Conservation (phyloP, 2,329 filamentous ascomycete species). For the Trichoderma breve region DNA sequence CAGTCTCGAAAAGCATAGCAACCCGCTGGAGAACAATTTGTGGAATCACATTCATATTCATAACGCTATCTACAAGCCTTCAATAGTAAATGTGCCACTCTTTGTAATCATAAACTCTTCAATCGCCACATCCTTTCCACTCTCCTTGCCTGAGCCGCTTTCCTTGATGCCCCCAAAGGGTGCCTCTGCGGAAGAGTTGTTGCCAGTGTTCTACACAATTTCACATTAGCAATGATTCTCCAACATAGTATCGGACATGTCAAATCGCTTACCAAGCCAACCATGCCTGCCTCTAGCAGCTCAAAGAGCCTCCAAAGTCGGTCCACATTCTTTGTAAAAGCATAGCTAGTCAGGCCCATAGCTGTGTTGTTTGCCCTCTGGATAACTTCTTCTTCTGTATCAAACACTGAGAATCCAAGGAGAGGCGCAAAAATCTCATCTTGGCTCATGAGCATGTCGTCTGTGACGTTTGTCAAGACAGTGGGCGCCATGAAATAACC, state of each 20-base stretch:
- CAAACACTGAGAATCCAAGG: conserved; percentile 65
- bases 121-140: conserved; percentile 47
- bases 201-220: conserved; percentile 37
- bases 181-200: conserved; percentile 42
- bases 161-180: conserved; percentile 51
- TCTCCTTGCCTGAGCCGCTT: conserved; percentile 47
- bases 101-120: conserved; percentile 48
- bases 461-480: conserved; percentile 64
- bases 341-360: conserved; percentile 70
- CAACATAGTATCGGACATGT: neutral
- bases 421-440: conserved; percentile 75
- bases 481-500: conserved; percentile 69
- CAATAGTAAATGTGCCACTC: conserved; percentile 44
- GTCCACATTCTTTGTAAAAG: conserved; percentile 55
- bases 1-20: neutral
- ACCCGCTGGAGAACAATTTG: neutral
- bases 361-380: conserved; percentile 63
- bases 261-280: conserved; percentile 34
- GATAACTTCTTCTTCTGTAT: conserved; percentile 68
- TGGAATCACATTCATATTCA: neutral
- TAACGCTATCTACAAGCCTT: conserved; percentile 16
- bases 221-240: neutral
- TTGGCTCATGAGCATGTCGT: conserved; percentile 62
- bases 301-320: conserved; percentile 45
- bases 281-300: conserved; percentile 46